Conservation (phyloP, 768 basidiomycete genomes). For the Naganishia onofrii region DNA sequence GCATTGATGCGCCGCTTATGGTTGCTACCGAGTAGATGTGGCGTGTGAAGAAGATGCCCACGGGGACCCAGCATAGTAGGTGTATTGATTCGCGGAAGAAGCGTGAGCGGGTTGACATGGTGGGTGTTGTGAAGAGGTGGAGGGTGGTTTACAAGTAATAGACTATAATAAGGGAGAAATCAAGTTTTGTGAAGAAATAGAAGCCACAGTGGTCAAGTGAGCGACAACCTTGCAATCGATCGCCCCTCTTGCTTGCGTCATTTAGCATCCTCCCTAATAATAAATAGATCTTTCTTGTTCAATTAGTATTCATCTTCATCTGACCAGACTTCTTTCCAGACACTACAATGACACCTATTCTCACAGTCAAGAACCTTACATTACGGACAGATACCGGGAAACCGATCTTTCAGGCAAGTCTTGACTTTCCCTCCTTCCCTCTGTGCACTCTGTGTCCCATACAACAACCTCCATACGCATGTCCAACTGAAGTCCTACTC, state of each 20-base stretch:
- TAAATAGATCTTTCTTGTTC: too few relatives aligned
- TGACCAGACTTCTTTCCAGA: too few relatives aligned
- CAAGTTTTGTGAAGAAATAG: too few relatives aligned
- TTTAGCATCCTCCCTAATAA: neutral
- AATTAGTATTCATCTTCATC: too few relatives aligned
- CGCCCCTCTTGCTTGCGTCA: neutral
- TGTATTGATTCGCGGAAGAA: constrained; percentile 20
- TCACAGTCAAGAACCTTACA: constrained; percentile 12
- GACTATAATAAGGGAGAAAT: too few relatives aligned
- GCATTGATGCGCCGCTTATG: constrained; percentile 48
- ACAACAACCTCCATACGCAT: neutral
- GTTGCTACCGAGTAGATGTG: constrained; percentile 50
- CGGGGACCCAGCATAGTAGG: constrained; percentile 48
- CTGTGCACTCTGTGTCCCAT: too few relatives aligned
- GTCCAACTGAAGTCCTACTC: neutral
- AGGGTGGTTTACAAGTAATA: too few relatives aligned
- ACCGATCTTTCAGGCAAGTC: constrained; percentile 12
- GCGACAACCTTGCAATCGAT: neutral
- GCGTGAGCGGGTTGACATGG: constrained; percentile 8
- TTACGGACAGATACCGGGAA: constrained; percentile 3
- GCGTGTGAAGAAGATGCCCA: constrained; percentile 50
- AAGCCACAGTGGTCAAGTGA: too few relatives aligned
- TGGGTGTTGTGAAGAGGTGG: too few relatives aligned
- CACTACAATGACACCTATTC: constrained; percentile 1
- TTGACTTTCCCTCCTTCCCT: too few relatives aligned